Percentiles rank a stretch among this genome's conserved stretches.
Conservation (phyloP, 2,329 filamentous ascomycete species). For the Stachybotrys elegans region DNA sequence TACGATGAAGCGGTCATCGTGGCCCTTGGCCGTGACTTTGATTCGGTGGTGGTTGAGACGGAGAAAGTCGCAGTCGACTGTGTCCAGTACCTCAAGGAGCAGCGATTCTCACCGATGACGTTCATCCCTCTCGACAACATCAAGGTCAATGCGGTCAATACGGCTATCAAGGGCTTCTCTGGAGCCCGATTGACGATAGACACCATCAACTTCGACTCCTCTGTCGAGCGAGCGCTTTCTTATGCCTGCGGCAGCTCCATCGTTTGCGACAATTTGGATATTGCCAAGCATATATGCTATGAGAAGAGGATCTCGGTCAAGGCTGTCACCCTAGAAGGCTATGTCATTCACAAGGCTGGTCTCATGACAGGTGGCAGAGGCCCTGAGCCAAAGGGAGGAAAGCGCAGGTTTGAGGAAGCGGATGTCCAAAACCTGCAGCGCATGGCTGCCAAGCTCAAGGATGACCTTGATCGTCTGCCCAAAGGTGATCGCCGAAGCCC, state of each 20-base stretch:
- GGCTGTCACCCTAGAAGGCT: constrained; percentile 91
- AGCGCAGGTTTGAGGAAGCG: constrained; percentile 82
- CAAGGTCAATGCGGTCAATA: constrained; percentile 86
- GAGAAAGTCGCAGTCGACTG: constrained; percentile 93
- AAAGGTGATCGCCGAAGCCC: constrained; percentile 69
- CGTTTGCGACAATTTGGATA: constrained; percentile 81
- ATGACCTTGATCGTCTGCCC: constrained; percentile 75
- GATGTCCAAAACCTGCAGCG: constrained; percentile 82
- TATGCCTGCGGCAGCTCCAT: constrained; percentile 94
- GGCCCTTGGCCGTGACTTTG: constrained; percentile 87
- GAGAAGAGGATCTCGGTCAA: constrained; percentile 82
- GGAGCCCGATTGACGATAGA: constrained; percentile 89
- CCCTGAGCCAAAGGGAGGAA: constrained; percentile 65
- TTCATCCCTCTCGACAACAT: constrained; percentile 98
- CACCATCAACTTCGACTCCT: constrained; percentile 87
- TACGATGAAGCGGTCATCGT: constrained; percentile 90
- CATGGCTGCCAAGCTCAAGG: constrained; percentile 67
- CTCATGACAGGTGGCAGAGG: constrained; percentile 94
- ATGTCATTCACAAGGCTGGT: constrained; percentile 92
- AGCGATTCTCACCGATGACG: constrained; percentile 80
- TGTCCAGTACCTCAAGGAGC: constrained; percentile 88
- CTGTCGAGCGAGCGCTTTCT: constrained; percentile 84
- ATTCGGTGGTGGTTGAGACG: constrained; percentile 90
- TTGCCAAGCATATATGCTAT: constrained; percentile 88
- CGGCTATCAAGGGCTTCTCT: constrained; percentile 82